Percentiles rank a stretch among this genome's conserved stretches.
Conservation (phyloP, 257 asterid genomes). For the Nicotiana attenuata region DNA sequence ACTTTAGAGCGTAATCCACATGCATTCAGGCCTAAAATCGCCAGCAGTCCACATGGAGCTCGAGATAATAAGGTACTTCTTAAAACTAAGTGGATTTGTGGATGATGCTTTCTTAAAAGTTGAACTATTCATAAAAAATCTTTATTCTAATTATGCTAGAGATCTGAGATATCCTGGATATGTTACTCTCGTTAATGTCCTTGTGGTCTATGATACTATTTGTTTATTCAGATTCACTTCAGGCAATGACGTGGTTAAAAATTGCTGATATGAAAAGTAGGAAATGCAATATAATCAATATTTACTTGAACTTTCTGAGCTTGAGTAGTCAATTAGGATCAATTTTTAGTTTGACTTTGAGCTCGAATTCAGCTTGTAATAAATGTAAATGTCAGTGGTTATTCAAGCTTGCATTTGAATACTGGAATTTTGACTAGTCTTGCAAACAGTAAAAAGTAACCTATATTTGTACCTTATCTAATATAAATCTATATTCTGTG, state of each 20-base stretch:
- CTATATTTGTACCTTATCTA: neutral
- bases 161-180: neutral
- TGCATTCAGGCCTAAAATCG: slow-evolving; percentile 95
- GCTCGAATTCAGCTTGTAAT: neutral
- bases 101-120: neutral
- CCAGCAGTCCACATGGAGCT: slow-evolving; percentile 85
- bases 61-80: slow-evolving; percentile 68
- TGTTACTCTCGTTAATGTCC: neutral
- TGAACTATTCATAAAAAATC: neutral
- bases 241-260: neutral
- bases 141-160: neutral
- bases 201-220: neutral
- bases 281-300: neutral
- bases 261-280: neutral
- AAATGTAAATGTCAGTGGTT: neutral
- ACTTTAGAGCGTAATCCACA: slow-evolving; percentile 90
- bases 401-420: slow-evolving; percentile 6
- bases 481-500: neutral
- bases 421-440: neutral
- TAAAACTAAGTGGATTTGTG: slow-evolving; percentile 1
- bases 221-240: neutral
- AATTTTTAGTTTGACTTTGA: neutral
- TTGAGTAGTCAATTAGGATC: neutral
- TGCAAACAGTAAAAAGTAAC: neutral
- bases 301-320: neutral